phyloP scores from a whole-genome alignment of 108 stramenopile genomes.

The Chaetoceros muelleri region DNA sequence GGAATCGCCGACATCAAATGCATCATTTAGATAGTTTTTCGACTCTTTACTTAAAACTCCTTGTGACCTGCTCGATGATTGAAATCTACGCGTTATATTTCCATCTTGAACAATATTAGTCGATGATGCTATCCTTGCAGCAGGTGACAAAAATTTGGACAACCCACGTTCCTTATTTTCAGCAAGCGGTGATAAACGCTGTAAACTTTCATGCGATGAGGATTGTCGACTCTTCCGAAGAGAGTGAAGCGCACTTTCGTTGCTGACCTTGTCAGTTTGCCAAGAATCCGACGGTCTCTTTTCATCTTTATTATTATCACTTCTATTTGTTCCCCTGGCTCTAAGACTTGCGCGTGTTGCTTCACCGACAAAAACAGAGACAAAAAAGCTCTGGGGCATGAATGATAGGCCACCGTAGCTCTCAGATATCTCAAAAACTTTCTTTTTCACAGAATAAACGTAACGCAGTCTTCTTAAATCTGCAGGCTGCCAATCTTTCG shows the following conservation, averaged over 20 bases:
- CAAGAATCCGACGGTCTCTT: not conserved
- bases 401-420: constrained; percentile 81
- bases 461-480: constrained; percentile 77
- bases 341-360: constrained; percentile 68
- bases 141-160: constrained; percentile 46
- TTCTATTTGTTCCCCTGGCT: constrained; percentile 18
- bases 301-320: not conserved
- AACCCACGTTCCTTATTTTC: constrained; percentile 20
- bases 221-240: not conserved
- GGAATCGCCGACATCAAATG: constrained; percentile 77
- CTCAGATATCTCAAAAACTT: constrained; percentile 80
- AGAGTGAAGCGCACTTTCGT: not conserved
- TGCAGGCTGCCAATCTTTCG: constrained; percentile 70
- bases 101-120: constrained; percentile 14
- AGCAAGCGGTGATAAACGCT: constrained; percentile 4
- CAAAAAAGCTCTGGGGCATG: constrained; percentile 82
- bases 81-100: not conserved
- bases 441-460: constrained; percentile 78
- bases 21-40: constrained; percentile 7
- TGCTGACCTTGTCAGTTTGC: not conserved
- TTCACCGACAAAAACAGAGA: constrained; percentile 82
- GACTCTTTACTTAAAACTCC: not conserved
- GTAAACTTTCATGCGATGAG: not conserved
- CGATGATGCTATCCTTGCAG: constrained; percentile 53
- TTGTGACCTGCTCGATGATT: not conserved